phyloP scores from a whole-genome alignment of 306 rosid species.

The Pyrus pyrifolia region DNA sequence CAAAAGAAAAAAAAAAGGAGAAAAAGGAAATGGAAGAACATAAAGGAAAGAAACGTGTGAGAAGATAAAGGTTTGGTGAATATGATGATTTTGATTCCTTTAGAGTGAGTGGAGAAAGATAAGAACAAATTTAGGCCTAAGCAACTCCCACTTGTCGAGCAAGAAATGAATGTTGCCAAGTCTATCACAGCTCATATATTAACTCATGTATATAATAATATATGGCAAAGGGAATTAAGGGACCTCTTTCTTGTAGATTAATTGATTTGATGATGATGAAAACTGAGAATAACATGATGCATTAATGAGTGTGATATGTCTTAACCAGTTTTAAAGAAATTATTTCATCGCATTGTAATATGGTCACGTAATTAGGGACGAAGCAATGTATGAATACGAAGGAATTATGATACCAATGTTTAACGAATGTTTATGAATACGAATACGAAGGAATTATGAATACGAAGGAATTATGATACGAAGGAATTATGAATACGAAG shows the following conservation, averaged over 20 bases:
- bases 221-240: not conserved
- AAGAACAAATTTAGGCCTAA: slow-evolving; percentile 26
- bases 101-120: slow-evolving; percentile 18
- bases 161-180: slow-evolving; percentile 19
- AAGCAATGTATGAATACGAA: too few relatives aligned
- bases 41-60: not conserved
- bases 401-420: too few relatives aligned
- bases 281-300: not conserved
- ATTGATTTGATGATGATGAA: not conserved
- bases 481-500: too few relatives aligned
- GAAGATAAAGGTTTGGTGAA: slow-evolving; percentile 13
- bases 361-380: not conserved
- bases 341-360: not conserved
- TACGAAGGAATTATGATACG: too few relatives aligned
- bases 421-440: too few relatives aligned
- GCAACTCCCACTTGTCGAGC: slow-evolving; percentile 23
- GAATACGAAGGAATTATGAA: too few relatives aligned
- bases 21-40: slow-evolving; percentile 12
- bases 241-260: not conserved
- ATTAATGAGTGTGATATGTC: not conserved
- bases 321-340: not conserved
- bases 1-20: not conserved
- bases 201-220: not conserved
- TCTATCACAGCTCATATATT: slow-evolving; percentile 5
- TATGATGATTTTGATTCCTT: slow-evolving; percentile 23